Base-by-base conservation (phyloP, 768 basidiomycete genomes). In the Suillus luteus region DNA sequence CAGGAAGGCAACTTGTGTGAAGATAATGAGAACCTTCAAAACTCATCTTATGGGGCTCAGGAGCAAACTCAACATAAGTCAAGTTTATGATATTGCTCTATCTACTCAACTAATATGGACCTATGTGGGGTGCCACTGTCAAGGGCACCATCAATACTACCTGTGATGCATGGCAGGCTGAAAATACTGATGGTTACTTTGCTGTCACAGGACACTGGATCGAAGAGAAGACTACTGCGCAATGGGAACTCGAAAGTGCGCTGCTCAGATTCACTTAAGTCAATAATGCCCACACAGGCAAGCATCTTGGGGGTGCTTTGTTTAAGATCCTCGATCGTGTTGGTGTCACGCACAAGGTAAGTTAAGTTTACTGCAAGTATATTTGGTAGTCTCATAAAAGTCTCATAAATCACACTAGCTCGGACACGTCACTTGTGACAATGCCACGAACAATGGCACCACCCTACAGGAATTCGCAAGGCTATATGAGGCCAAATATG, bases 121-220 rank as follows among this genome's bases (percentile, higher is more conserved):
- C 43, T 19, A 44, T 40, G 22, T 60, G 69, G 72, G 64, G 69
- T 48, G 38, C 44, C 1, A 37, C 22, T 5, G 69, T 73, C 5
- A 60, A 48, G 15, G 72, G 74, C 19, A n/a, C 59, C 10, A 70
- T 79, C 22, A 76, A 64, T 38, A 54, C 78, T 3, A 82, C 80
- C 0, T 77, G 75, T 62, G 76, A 82, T 61, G 76, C 73, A 2
- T 81, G 80, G 79, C 77, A 79, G 49, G 81, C 80, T 0, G 63
- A 52, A 3, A 80, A 80, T 62, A 64, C 59, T 0, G 75, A 80
- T 52, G 69, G 67, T 0, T 81, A 81, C 64, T 78, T 81, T 65
- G 77, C 76, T 2, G 73, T 81, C 4, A 81, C 64, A 75, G 77
- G 66, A 8, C 40, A 63, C 57, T 65, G 59, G 63, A 31, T 48